Conservation (phyloP, 306 rosid species). For the Sphenostylis stenocarpa region DNA sequence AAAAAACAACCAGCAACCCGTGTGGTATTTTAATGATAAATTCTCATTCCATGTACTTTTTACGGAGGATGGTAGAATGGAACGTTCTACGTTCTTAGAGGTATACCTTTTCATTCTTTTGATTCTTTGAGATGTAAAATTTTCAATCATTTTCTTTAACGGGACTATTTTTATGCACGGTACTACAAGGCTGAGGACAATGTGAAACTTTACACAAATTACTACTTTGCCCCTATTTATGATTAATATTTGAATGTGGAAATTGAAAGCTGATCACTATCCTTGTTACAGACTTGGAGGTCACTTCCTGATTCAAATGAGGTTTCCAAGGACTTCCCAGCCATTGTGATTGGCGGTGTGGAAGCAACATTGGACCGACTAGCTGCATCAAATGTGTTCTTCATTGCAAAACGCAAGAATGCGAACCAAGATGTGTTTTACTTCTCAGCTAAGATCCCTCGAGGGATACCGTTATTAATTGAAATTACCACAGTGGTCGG, state of each 20-base stretch:
- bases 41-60: slow-evolving; percentile 68
- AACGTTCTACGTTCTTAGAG: slow-evolving; percentile 89
- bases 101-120: slow-evolving; percentile 44
- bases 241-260: slow-evolving; percentile 7
- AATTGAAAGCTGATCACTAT: slow-evolving; percentile 23
- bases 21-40: slow-evolving; percentile 91
- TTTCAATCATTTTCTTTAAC: background rate
- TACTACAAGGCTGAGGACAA: background rate
- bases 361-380: slow-evolving; percentile 72
- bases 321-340: slow-evolving; percentile 80
- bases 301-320: slow-evolving; percentile 96
- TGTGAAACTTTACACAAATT: slow-evolving; percentile 9
- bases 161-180: background rate
- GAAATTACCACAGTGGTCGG: slow-evolving; percentile 77
- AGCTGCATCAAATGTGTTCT: slow-evolving; percentile 80
- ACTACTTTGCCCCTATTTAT: background rate
- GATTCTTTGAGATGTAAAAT: background rate
- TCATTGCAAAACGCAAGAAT: slow-evolving; percentile 85
- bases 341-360: slow-evolving; percentile 51
- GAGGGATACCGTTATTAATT: slow-evolving; percentile 72
- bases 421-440: slow-evolving; percentile 96
- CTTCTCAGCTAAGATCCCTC: slow-evolving; percentile 84
- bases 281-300: slow-evolving; percentile 84
- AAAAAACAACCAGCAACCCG: slow-evolving; percentile 92
- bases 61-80: slow-evolving; percentile 96